Conservation (phyloP, 2,329 filamentous ascomycete genomes). For the Trichoderma oligosporum region DNA sequence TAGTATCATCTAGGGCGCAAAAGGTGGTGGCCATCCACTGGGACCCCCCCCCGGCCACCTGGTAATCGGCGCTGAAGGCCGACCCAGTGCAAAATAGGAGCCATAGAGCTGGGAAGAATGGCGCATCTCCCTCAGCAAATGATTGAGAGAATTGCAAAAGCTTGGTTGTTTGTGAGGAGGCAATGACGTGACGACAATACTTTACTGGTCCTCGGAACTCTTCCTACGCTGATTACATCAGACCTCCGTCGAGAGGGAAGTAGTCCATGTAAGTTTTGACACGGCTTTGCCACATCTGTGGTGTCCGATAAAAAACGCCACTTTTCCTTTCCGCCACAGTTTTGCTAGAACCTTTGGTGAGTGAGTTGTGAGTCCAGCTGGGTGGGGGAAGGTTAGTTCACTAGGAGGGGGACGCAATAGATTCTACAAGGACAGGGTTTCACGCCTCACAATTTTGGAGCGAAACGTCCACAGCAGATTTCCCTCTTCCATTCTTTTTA, state of each 20-base stretch:
- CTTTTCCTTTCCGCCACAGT: constrained; percentile 13
- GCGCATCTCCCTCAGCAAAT: too few species aligned
- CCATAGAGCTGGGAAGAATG: not conserved
- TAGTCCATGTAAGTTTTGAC: too few species aligned
- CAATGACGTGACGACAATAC: too few species aligned
- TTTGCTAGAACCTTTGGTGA: not conserved
- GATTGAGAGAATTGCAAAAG: too few species aligned
- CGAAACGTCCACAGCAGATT: not conserved
- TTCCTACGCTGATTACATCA: constrained; percentile 8
- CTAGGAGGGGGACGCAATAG: not conserved
- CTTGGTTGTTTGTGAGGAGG: too few species aligned
- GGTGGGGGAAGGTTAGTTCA: not conserved
- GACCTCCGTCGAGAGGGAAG: not conserved
- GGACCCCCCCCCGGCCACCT: constrained; percentile 7
- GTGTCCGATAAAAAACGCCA: constrained; percentile 16
- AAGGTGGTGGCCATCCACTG: constrained; percentile 1
- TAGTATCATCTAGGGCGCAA: constrained; percentile 15
- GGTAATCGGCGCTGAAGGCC: constrained; percentile 9
- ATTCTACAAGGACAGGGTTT: constrained; percentile 15
- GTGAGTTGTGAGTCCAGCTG: constrained; percentile 12
- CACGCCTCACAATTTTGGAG: too few species aligned
- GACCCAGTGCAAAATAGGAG: not conserved
- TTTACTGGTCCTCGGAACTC: too few species aligned
- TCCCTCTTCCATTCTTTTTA: not conserved
- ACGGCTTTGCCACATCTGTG: constrained; percentile 18